Base-by-base conservation (phyloP, 176 grass and related monocot genomes). In the Carex myosuroides region DNA sequence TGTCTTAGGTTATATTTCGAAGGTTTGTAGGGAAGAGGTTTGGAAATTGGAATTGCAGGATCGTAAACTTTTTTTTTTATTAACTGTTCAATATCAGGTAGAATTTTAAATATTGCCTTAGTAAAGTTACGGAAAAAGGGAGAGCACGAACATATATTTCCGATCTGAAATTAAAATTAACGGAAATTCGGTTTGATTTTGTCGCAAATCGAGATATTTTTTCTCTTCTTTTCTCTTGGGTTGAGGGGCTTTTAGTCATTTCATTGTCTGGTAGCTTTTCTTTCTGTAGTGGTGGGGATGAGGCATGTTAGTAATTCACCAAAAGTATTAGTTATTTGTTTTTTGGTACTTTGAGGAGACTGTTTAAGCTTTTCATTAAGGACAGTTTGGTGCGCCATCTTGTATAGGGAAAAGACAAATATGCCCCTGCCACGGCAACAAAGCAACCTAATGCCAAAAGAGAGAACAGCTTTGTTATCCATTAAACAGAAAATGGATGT, bases 151-250 rank as follows among this genome's bases (percentile, higher is more conserved):
- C 0, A 46, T 20, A 72, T 20, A 72, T 48, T 30, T 56, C 13
- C 71, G n/a, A 76, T 81, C 59, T 42, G 22, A 82, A 82, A 42
- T 48, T n/a, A 7, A 63, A 82, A 82, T 29, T 41, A 17, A 54
- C 39, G 60, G 46, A 82, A 82, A 65, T 81, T 64, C 79, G 24
- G 16, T 81, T 81, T 81, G 57, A 59, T 46, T 81, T 37, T 33
- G 21, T 37, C 20, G n/a, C 2, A 82, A 48, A 67, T 76, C 5
- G 80, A 67, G 61, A 82, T 13, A n/a, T 30, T 10, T 26, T 26
- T 8, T 26, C 37, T 22, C 21, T 30, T 21, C 13, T 42, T 63
- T 63, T 82, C 16, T 9, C 3, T 64, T 64, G 13, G 21, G 41
- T 44, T 32, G 63, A 67, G 80, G 80, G 60, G 1, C 6, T 29